These are phyloP conservation scores for Xylariales sp. DNA, from an alignment of 2,329 filamentous ascomycete genomes.

Conservation along the genomic window DNA sequence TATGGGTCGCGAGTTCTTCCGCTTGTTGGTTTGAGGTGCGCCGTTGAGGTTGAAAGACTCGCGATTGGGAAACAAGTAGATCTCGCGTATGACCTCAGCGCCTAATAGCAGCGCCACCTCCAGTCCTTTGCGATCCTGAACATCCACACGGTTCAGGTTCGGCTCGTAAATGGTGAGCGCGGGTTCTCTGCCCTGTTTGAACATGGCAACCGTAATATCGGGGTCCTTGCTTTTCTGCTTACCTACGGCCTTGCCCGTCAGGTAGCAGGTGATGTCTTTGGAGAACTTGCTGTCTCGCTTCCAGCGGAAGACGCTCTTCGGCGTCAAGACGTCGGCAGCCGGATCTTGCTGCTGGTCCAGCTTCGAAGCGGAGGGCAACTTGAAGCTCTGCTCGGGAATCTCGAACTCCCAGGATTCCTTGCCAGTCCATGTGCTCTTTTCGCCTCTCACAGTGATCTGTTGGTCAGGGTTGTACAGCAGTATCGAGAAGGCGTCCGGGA, in stretches of 20 bases:
- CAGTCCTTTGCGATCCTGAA: conserved; percentile 90
- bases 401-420: conserved; percentile 87
- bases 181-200: conserved; percentile 63
- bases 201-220: conserved; percentile 91
- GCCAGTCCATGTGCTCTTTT: conserved; percentile 74
- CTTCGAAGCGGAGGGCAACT: conserved; percentile 70
- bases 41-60: conserved; percentile 76
- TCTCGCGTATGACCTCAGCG: conserved; percentile 60
- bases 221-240: conserved; percentile 83
- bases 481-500: conserved; percentile 75
- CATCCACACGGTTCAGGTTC: conserved; percentile 82
- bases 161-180: conserved; percentile 84
- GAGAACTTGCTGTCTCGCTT: conserved; percentile 80
- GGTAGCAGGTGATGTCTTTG: conserved; percentile 83
- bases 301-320: conserved; percentile 83
- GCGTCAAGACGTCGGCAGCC: conserved; percentile 48
- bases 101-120: conserved; percentile 72
- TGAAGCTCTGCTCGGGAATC: conserved; percentile 81
- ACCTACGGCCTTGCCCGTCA: conserved; percentile 72
- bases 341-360: conserved; percentile 70
- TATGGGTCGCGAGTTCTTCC: conserved; percentile 41
- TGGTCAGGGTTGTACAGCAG: conserved; percentile 95
- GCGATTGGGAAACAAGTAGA: conserved; percentile 59
- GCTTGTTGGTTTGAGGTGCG: conserved; percentile 22
- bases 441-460: conserved; percentile 65